phyloP scores from a whole-genome alignment of 805 yeast genomes.

The Isabelozyma pseudorhagii region DNA sequence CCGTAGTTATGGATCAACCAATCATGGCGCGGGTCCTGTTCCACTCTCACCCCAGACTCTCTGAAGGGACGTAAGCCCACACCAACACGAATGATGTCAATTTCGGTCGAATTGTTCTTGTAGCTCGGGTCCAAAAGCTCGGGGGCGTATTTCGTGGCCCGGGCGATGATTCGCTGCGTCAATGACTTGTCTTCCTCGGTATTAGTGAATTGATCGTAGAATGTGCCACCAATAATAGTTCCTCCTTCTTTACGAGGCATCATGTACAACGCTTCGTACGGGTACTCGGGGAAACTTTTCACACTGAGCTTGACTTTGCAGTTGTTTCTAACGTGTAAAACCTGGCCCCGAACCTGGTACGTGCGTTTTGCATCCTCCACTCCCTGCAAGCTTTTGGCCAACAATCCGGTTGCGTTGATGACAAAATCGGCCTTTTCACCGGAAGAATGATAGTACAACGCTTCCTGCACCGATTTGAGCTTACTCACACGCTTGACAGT shows the following conservation, averaged over 20 bases:
- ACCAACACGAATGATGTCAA: slow-evolving; percentile 29
- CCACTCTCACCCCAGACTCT: slow-evolving; percentile 33
- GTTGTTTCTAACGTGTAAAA: slow-evolving; percentile 48
- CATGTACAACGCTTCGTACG: slow-evolving; percentile 50
- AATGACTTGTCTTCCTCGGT: slow-evolving; percentile 37
- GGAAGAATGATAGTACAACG: slow-evolving; percentile 37
- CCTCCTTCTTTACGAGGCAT: slow-evolving; percentile 80
- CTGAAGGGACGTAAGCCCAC: slow-evolving; percentile 41
- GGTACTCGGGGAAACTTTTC: slow-evolving; percentile 26
- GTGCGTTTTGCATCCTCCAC: slow-evolving; percentile 39
- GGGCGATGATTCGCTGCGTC: slow-evolving; percentile 43
- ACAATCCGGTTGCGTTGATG: slow-evolving; percentile 57
- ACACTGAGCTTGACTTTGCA: slow-evolving; percentile 26
- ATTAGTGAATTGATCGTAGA: slow-evolving; percentile 12
- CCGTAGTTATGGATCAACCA: slow-evolving; percentile 65
- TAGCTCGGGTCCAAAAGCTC: slow-evolving; percentile 27
- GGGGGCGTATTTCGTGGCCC: slow-evolving; percentile 44
- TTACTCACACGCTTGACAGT: slow-evolving; percentile 37
- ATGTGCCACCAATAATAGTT: slow-evolving; percentile 59
- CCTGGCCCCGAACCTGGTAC: slow-evolving; percentile 61
- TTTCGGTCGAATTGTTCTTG: slow-evolving; percentile 19
- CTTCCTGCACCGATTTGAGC: slow-evolving; percentile 46
- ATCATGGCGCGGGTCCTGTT: slow-evolving; percentile 17
- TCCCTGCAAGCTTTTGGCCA: slow-evolving; percentile 43
- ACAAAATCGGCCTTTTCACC: slow-evolving; percentile 46